Evolutionary conservation across 1,139 yeast species (phyloP).

Genomic region (Petasospora rhodanensis): DNA sequence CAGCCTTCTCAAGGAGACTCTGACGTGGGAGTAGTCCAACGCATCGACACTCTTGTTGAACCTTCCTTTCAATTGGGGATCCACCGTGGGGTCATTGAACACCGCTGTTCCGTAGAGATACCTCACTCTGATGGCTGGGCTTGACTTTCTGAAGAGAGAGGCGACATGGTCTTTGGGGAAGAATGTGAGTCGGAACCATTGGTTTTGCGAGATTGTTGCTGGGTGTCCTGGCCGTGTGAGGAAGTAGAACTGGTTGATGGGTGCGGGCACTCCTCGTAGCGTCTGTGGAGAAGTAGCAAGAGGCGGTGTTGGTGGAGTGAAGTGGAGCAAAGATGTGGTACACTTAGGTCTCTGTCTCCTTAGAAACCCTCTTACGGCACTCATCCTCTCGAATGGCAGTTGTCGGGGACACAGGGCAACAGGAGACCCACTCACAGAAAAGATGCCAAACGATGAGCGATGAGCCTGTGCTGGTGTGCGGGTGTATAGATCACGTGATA

Average conservation of each 20-base stretch:
- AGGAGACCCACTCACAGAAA: too few species aligned
- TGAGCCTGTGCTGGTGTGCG: too few species aligned
- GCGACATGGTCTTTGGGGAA: conserved; percentile 44
- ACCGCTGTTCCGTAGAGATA: conserved; percentile 24
- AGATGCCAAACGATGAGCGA: too few species aligned
- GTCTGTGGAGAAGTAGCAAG: conserved; percentile 5
- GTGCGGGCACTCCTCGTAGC: conserved; percentile 16
- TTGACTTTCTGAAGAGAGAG: conserved; percentile 43
- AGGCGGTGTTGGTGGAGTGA: conserved; percentile 2
- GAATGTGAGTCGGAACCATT: too few species aligned
- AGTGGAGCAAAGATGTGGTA: too few species aligned
- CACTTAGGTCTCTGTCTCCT: too few species aligned
- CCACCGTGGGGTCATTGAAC: conserved; percentile 24
- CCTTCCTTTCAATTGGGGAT: conserved; percentile 10
- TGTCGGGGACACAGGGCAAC: too few species aligned
- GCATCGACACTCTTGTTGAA: conserved; percentile 31
- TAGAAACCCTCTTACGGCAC: too few species aligned
- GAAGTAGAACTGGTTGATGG: too few species aligned
- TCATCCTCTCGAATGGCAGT: too few species aligned
- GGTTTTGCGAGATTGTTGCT: conserved; percentile 4
- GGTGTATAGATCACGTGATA: too few species aligned
- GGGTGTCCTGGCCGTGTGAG: too few species aligned
- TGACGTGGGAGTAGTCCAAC: conserved; percentile 35
- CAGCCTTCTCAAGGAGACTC: conserved; percentile 38
- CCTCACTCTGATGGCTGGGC: conserved; percentile 39